Conservation (phyloP, 176 grass and related monocot species). For the Sorghum bicolor region Sorghum_bicolor_NCBIv3 NC_012878.2:50218501-50219000, state of each 20-base stretch:
- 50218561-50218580: slow-evolving; percentile 32
- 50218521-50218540: neutral
- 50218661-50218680: neutral
- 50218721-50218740: slow-evolving; percentile 40
- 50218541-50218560: slow-evolving; percentile 44
- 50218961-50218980: neutral
- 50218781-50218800: slow-evolving; percentile 45
- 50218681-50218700: slow-evolving; percentile 26
- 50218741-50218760: slow-evolving; percentile 63
- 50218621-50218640: slow-evolving; percentile 42
- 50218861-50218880: neutral
- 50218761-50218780: slow-evolving; percentile 28
- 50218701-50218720: slow-evolving; percentile 36
- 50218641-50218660: slow-evolving; percentile 18
- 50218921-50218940: neutral
- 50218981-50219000: neutral
- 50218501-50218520: neutral
- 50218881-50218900: neutral
- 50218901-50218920: neutral
- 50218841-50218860: neutral
- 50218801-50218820: slow-evolving; percentile 32
- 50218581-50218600: slow-evolving; percentile 46
- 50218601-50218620: neutral
- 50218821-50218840: neutral
- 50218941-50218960: neutral